These are phyloP conservation scores for Cotoneaster glaucophyllus DNA, from an alignment of 306 rosid species.

Conservation along the genomic window DNA sequence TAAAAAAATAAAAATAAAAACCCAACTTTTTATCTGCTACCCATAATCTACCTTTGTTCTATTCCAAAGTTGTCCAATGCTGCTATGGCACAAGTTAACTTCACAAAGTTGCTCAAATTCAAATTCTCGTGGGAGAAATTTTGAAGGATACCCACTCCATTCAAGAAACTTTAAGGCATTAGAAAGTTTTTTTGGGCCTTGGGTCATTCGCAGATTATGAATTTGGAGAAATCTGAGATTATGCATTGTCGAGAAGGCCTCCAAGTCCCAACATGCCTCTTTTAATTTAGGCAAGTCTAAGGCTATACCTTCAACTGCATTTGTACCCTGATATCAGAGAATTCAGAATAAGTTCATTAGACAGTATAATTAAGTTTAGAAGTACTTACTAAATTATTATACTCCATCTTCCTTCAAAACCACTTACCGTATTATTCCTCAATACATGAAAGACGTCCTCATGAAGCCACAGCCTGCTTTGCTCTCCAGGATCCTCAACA, in stretches of 20 bases:
- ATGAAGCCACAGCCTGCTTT: too few species aligned
- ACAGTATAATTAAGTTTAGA: neutral
- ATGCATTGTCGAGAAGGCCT: slow-evolving; percentile 11
- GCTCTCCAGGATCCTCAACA: neutral
- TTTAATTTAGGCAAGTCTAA: neutral
- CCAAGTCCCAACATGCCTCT: slow-evolving; percentile 9
- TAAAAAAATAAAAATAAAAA: too few species aligned
- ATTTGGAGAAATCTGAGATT: slow-evolving; percentile 3
- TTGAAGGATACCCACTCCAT: slow-evolving; percentile 9
- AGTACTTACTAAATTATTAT: too few species aligned
- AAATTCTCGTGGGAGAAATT: neutral
- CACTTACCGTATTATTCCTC: slow-evolving; percentile 2
- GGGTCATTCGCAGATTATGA: neutral
- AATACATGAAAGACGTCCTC: slow-evolving; percentile 17
- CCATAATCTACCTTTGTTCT: neutral
- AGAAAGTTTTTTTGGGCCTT: neutral
- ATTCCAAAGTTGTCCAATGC: too few species aligned
- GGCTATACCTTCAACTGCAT: slow-evolving; percentile 4
- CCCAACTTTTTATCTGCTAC: neutral
- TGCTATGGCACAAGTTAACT: neutral
- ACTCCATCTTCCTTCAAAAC: neutral
- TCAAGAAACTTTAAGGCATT: neutral
- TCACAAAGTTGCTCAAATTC: neutral
- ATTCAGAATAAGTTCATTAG: neutral
- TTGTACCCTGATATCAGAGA: neutral